Evolutionary conservation across 495 filamentous ascomycete species (phyloP), one percentile per base, ranked within the genome.

Genomic region (Wilcoxina mikolae): DNA sequence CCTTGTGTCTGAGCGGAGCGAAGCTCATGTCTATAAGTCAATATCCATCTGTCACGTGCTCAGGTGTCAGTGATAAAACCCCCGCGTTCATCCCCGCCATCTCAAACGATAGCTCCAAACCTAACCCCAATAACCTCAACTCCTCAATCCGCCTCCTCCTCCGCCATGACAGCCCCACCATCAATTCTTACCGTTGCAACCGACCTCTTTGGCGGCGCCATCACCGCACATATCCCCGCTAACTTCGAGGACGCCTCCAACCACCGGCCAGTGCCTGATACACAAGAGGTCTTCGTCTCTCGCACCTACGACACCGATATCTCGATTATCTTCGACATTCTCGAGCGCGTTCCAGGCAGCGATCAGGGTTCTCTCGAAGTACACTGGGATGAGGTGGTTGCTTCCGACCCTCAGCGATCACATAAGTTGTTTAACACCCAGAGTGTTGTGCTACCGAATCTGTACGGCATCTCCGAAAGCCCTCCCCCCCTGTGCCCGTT

Each of bases 241-340:
- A 86, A 94, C 70, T 75, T 96, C 71, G 78, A 83, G 22, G 91
- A 95, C 56, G 65, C 87, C 35, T 12, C 18, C 70, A 74, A 73
- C 50, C 78, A 95, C 67, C 87, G 91, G 66, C 79, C 90, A 72
- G 79, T 98, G 38, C 91, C 91, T 44, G 85, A 95, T 67, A 80
- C 94, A 69, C 88, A 98, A 71, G 91, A 98, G 74, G 81, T 95
- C 60, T 94, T 80, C 69, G 80, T 98, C 67, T 86, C 86, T 66
- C 67, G 68, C 18, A 78, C 82, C 54, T 87, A 89, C 47, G 75
- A 74, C 56, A 74, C 77, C 65, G 76, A 80, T 61, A 82, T 85
- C 24, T 84, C 74, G 70, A 76, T 94, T 60, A 87, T 93, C 67
- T 73, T 95, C 72, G 91, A 98, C 53, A 83, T 98, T 68, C 79